phyloP scores from a whole-genome alignment of 176 grass and related monocot species.

The Phyllostachys edulis region DNA sequence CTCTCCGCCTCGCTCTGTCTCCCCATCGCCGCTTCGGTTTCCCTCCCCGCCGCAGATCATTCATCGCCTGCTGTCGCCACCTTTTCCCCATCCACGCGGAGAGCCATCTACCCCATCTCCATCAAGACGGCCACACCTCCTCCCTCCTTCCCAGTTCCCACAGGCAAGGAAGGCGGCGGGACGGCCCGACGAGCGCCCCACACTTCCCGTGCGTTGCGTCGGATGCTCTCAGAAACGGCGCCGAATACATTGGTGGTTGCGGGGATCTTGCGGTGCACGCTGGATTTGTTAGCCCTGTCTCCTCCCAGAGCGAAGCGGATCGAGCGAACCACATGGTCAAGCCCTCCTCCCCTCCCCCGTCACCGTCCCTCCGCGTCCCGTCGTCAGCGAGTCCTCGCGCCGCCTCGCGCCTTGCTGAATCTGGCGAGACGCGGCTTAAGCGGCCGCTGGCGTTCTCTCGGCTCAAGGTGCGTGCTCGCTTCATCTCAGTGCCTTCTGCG shows the following conservation, averaged over 20 bases:
- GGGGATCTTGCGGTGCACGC: conserved; percentile 13
- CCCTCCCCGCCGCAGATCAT: no score
- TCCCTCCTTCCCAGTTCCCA: neutral
- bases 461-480: no score
- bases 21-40: no score
- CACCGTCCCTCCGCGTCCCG: conserved; percentile 2
- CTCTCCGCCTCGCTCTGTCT: no score
- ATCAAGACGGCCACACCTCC: conserved; percentile 5
- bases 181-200: neutral
- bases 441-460: no score
- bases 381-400: conserved; percentile 24
- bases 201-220: neutral
- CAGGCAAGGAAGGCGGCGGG: neutral
- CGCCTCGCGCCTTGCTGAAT: no score
- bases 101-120: conserved; percentile 6
- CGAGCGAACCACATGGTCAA: conserved; percentile 52
- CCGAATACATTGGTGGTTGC: neutral
- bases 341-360: conserved; percentile 37
- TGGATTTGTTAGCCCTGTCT: neutral
- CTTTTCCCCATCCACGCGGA: conserved; percentile 17
- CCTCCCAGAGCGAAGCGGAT: neutral
- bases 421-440: no score
- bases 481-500: no score
- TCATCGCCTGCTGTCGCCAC: no score
- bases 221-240: conserved; percentile 26